Percentiles rank a stretch among this genome's conserved stretches.
Conservation (phyloP, 305 asterid genomes). For the Plantago lanceolata region DNA sequence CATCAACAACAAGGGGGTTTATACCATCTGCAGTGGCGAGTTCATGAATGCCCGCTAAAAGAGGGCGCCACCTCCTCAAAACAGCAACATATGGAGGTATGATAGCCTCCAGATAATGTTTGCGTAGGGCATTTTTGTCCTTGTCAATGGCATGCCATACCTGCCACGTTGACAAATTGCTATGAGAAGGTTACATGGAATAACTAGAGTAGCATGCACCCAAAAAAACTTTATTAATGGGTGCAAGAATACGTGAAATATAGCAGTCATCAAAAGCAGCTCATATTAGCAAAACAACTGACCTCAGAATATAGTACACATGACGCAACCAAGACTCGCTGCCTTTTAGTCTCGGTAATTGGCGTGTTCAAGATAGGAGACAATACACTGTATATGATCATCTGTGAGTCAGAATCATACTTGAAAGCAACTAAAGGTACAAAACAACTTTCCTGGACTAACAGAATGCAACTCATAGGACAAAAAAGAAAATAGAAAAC, state of each 20-base stretch:
- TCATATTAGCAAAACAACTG: slow-evolving; percentile 27
- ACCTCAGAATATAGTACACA: slow-evolving; percentile 96
- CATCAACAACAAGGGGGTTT: slow-evolving; percentile 92
- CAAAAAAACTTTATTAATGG: slow-evolving; percentile 18
- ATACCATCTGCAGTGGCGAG: slow-evolving; percentile 86
- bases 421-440: not conserved
- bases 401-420: slow-evolving; percentile 31
- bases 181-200: slow-evolving; percentile 23
- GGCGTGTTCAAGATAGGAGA: slow-evolving; percentile 95
- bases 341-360: slow-evolving; percentile 88
- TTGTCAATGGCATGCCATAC: slow-evolving; percentile 87
- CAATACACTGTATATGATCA: slow-evolving; percentile 66
- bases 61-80: slow-evolving; percentile 98
- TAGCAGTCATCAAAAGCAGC: slow-evolving; percentile 5
- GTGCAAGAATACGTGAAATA: slow-evolving; percentile 21
- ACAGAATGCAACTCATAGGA: slow-evolving; percentile 22
- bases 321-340: slow-evolving; percentile 94
- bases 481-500: slow-evolving; percentile 19
- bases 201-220: slow-evolving; percentile 10
- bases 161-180: slow-evolving; percentile 42
- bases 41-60: slow-evolving; percentile 94
- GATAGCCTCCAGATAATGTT: slow-evolving; percentile 87
- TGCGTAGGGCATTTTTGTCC: slow-evolving; percentile 80
- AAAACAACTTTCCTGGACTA: not conserved
- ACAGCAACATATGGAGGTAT: slow-evolving; percentile 96